Evolutionary conservation across 208 protist species (phyloP), one percentile per base, ranked within the genome.

Genomic region (Porcisia hertigi): DNA sequence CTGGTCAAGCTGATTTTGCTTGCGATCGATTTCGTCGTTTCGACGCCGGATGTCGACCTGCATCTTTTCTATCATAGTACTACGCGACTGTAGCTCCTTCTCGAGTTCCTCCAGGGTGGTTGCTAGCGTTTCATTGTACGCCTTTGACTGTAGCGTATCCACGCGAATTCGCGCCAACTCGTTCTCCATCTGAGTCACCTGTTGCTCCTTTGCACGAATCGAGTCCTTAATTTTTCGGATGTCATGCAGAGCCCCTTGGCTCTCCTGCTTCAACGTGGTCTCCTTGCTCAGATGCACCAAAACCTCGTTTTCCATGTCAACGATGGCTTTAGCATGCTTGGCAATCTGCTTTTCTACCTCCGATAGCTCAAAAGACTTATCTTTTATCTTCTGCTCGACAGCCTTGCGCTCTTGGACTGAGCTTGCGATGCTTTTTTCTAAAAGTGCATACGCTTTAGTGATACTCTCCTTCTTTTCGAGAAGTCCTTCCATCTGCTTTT

Each of bases 21-120:
- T 99, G 63, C 94, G 88, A 77, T 99, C 97, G 69, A 99, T 98
- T 71, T 98, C 97, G 73, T 99, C 97, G 84, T 98, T 93, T 30
- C 94, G 87, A 64, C 95, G 92, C 45, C 97, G 89, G 62, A 99
- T 98, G 78, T 99, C 97, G n/a, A 90, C 65, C 82, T 99, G 96
- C 92, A 98, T 98, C 55, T 93, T 88, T 64, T 98, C 92, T 70
- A 99, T 96, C 80, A 99, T 85, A 30, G 76, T 53, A 69, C 96
- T 96, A 59, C 97, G 90, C 47, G 95, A 92, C 76, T 93, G 86
- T 25, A 99, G 76, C 80, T 99, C 97, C 75, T 89, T 95, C 76
- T 98, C 95, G 5, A 98, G 77, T n/a, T 97, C 94, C 0, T 78
- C 81, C 12, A 98, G 71, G 47, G 92, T 96, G 30, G 82, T 69